phyloP scores from a whole-genome alignment of 345 rosid species.

The Syzygium grande region DNA sequence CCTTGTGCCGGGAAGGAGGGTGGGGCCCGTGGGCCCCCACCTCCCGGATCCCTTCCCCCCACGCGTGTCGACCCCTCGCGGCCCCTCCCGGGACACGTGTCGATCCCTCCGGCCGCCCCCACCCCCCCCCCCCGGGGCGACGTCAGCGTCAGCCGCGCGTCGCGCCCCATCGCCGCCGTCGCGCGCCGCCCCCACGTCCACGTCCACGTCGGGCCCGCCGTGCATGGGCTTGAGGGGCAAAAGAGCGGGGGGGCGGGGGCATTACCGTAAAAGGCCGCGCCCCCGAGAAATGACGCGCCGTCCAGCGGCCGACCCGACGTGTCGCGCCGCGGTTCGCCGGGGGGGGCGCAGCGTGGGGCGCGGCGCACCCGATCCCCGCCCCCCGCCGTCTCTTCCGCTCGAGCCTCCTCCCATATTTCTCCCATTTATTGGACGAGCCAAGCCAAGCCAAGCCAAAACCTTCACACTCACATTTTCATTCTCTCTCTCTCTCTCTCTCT shows the following conservation, averaged over 20 bases:
- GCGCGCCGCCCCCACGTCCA: background rate
- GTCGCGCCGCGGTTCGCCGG: background rate
- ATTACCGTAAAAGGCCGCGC: background rate
- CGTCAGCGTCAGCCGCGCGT: background rate
- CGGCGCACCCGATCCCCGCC: background rate
- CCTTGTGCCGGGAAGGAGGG: background rate
- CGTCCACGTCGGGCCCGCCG: background rate
- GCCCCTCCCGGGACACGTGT: slow-evolving; percentile 10
- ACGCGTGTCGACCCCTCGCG: slow-evolving; percentile 17
- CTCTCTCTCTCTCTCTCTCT: no score
- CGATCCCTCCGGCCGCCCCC: background rate
- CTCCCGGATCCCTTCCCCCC: background rate
- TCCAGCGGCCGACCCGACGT: background rate
- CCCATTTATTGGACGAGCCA: slow-evolving; percentile 1
- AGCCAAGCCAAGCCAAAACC: slow-evolving; percentile 1
- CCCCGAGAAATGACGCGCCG: background rate
- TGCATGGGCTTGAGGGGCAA: slow-evolving; percentile 5
- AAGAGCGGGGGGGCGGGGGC: background rate
- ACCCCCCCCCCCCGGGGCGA: background rate
- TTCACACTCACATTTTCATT: background rate
- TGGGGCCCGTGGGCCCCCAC: slow-evolving; percentile 31
- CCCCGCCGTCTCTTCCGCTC: background rate
- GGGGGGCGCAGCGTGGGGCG: background rate
- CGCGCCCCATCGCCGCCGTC: background rate
- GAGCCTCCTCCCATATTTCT: background rate